Conservation (phyloP, 78 protist species). For the Cavenderia fasciculata region DNA sequence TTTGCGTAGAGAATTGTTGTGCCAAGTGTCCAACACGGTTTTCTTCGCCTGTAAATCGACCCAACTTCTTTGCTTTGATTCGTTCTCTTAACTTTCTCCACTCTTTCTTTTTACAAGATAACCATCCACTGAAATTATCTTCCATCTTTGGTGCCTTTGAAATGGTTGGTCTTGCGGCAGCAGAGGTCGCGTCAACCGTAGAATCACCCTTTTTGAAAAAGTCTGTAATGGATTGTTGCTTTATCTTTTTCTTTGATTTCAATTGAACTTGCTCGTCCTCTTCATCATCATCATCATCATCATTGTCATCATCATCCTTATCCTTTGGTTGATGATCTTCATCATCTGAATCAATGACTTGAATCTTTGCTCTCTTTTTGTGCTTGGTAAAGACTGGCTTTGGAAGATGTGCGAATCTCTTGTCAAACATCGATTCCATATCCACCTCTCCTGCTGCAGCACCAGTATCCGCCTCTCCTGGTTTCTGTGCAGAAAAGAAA, state of each 20-base stretch:
- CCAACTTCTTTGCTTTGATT: background rate
- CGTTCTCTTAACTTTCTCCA: constrained; percentile 11
- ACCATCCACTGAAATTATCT: constrained; percentile 37
- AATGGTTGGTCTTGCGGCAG: background rate
- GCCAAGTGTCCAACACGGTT: background rate
- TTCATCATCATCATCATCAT: too few relatives aligned
- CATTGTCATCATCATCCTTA: too few relatives aligned
- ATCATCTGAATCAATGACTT: background rate
- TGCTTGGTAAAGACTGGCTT: constrained; percentile 36
- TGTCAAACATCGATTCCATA: constrained; percentile 38
- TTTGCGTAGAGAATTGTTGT: constrained; percentile 27
- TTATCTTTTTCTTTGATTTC: background rate
- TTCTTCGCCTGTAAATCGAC: background rate
- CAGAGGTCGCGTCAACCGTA: too few relatives aligned
- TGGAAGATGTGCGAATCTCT: background rate
- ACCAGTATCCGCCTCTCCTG: background rate
- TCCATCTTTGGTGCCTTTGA: constrained; percentile 23
- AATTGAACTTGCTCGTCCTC: too few relatives aligned
- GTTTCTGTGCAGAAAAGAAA: constrained; percentile 25
- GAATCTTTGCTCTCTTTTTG: background rate
- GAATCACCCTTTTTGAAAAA: too few relatives aligned
- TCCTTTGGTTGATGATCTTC: background rate
- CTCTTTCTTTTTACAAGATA: constrained; percentile 1
- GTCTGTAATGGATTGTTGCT: too few relatives aligned
- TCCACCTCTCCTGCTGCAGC: background rate